phyloP scores from a whole-genome alignment of 2,329 filamentous ascomycete genomes.

The Pochonia chlamydosporia region DNA sequence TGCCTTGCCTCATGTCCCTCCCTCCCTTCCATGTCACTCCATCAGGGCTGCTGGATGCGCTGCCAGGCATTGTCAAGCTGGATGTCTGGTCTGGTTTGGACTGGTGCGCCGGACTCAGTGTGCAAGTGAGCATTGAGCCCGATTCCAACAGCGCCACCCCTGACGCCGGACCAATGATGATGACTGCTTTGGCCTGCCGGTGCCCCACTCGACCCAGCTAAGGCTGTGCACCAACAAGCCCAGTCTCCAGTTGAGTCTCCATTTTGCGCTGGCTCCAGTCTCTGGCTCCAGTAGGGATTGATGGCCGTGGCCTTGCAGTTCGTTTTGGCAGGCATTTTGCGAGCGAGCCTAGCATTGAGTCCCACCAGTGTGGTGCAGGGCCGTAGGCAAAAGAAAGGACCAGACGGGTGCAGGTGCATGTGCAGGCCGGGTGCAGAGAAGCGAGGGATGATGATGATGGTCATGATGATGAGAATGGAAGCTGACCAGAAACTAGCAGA shows the following conservation, averaged over 20 bases:
- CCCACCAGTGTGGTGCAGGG: too few species aligned
- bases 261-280: not conserved
- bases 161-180: not conserved
- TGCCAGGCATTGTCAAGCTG: not conserved
- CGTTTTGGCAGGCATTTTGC: too few species aligned
- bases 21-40: not conserved
- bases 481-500: too few species aligned
- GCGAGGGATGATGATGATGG: too few species aligned
- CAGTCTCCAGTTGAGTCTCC: not conserved
- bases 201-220: slow-evolving; percentile 18
- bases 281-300: not conserved
- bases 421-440: too few species aligned
- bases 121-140: not conserved
- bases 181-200: slow-evolving; percentile 16
- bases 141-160: not conserved
- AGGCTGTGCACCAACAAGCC: slow-evolving; percentile 15
- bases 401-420: too few species aligned
- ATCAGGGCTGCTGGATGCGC: not conserved
- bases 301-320: too few species aligned
- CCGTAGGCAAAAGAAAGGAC: too few species aligned
- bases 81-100: too few species aligned
- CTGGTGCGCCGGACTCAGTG: not conserved
- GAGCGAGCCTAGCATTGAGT: too few species aligned
- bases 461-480: too few species aligned
- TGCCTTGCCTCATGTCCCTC: not conserved